These are phyloP conservation scores for Jatropha multifida DNA, from an alignment of 441 rosid species.

Conservation along the genomic window DNA sequence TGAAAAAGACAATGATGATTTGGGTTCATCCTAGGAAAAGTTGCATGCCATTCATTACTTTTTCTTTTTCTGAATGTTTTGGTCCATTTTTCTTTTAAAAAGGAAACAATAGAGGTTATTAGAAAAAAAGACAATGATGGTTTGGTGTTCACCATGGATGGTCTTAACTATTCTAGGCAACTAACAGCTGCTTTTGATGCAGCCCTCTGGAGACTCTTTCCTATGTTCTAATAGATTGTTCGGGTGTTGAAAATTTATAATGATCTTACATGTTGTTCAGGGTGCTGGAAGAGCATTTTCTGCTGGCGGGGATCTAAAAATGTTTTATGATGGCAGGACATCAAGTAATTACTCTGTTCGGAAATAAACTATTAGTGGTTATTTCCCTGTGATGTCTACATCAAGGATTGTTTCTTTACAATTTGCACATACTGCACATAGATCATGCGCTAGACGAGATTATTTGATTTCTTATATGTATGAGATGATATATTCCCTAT, in stretches of 20 bases:
- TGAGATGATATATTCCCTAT: constrained; percentile 9
- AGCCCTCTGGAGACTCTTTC: not conserved
- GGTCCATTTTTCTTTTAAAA: too few species aligned
- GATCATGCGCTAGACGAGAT: not conserved
- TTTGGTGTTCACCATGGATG: not conserved
- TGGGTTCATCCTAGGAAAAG: too few species aligned
- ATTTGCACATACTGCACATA: not conserved
- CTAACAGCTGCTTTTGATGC: not conserved
- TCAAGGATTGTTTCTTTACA: not conserved
- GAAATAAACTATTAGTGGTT: not conserved
- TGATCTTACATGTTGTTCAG: constrained; percentile 34
- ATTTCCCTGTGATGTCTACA: not conserved
- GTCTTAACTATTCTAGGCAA: not conserved
- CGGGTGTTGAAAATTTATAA: constrained; percentile 2
- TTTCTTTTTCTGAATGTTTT: not conserved
- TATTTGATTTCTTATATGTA: not conserved
- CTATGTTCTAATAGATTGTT: not conserved
- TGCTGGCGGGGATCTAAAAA: constrained; percentile 91
- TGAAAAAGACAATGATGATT: too few species aligned
- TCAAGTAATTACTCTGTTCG: constrained; percentile 47
- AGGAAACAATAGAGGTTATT: too few species aligned
- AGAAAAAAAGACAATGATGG: too few species aligned
- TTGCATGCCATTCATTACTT: not conserved
- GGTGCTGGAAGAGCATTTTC: constrained; percentile 94
- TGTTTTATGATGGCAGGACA: constrained; percentile 78